Evolutionary conservation across 1,284 basidiomycete species (phyloP).

Genomic region (Pseudozyma flocculosa): DNA sequence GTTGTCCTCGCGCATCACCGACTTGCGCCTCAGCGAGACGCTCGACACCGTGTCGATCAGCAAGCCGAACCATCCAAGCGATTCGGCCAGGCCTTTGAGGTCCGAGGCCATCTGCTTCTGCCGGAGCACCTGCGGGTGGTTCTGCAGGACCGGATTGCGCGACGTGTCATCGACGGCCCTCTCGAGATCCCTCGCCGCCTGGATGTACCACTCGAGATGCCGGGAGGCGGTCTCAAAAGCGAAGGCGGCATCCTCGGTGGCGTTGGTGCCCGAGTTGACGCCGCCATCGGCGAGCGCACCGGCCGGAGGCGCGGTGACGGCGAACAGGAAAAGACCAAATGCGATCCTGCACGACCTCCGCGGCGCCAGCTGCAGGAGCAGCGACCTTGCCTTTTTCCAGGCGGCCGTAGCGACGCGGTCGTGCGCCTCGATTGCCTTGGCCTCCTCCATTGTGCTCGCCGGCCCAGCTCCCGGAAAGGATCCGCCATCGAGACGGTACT

Average conservation of each 20-base stretch:
- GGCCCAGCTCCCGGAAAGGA: not conserved
- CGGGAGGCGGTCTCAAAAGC: slow-evolving; percentile 32
- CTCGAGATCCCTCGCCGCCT: slow-evolving; percentile 21
- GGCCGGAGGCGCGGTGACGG: slow-evolving; percentile 29
- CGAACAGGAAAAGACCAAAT: slow-evolving; percentile 34
- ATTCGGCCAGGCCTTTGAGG: slow-evolving; percentile 33
- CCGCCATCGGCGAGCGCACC: slow-evolving; percentile 30
- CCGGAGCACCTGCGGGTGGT: slow-evolving; percentile 13
- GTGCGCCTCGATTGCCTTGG: slow-evolving; percentile 19
- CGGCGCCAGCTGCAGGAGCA: slow-evolving; percentile 34
- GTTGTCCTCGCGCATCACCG: slow-evolving; percentile 28
- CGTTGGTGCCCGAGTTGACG: slow-evolving; percentile 20
- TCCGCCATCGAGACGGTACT: slow-evolving; percentile 27
- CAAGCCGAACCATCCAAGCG: slow-evolving; percentile 34
- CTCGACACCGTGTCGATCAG: slow-evolving; percentile 35
- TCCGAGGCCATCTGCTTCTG: slow-evolving; percentile 23
- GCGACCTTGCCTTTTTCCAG: slow-evolving; percentile 29
- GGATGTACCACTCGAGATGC: slow-evolving; percentile 35
- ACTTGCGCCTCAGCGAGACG: slow-evolving; percentile 24
- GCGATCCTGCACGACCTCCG: slow-evolving; percentile 24
- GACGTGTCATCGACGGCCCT: slow-evolving; percentile 22
- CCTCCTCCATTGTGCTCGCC: not conserved
- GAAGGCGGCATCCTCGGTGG: slow-evolving; percentile 34
- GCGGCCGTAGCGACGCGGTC: slow-evolving; percentile 35
- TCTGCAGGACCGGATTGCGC: slow-evolving; percentile 20